These are phyloP conservation scores for Colletotrichum shisoi DNA, from an alignment of 2,329 filamentous ascomycete species.

Conservation along the genomic window DNA sequence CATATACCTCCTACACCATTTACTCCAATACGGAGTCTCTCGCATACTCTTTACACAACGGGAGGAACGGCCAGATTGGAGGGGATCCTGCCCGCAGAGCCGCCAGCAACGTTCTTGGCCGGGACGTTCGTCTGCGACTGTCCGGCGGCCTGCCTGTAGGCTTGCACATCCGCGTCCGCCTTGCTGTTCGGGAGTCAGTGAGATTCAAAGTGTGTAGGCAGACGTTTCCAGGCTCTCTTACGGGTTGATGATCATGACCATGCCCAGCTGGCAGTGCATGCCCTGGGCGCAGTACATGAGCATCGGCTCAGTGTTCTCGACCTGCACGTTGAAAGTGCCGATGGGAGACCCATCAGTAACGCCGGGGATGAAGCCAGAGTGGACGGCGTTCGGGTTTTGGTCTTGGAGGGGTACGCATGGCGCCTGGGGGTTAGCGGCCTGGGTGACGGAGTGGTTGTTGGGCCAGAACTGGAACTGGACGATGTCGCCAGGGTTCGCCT, in stretches of 20 bases:
- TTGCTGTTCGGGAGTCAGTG: constrained; percentile 18
- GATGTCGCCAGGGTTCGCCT: constrained; percentile 49
- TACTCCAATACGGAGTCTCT: neutral
- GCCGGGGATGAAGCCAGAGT: constrained; percentile 54
- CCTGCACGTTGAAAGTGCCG: constrained; percentile 57
- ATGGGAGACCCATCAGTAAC: constrained; percentile 48
- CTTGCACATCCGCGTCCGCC: constrained; percentile 30
- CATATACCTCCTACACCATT: neutral
- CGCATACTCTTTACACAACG: neutral
- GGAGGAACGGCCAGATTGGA: constrained; percentile 22
- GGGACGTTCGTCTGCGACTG: constrained; percentile 26
- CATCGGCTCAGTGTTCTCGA: constrained; percentile 56
- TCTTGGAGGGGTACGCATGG: constrained; percentile 58
- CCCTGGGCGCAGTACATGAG: constrained; percentile 61
- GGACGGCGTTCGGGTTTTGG: constrained; percentile 46
- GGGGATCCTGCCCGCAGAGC: constrained; percentile 22
- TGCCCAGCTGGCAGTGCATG: constrained; percentile 59
- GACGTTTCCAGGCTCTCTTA: constrained; percentile 40
- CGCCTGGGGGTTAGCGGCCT: constrained; percentile 47
- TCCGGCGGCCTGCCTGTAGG: constrained; percentile 22
- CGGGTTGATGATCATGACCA: constrained; percentile 62
- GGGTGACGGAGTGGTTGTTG: constrained; percentile 56
- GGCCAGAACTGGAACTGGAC: constrained; percentile 56
- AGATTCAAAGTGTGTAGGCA: neutral
- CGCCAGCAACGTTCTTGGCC: constrained; percentile 33